Percentiles rank a stretch among this genome's conserved stretches.
Conservation (phyloP, 2,329 filamentous ascomycete genomes). For the Capronia americana region DNA sequence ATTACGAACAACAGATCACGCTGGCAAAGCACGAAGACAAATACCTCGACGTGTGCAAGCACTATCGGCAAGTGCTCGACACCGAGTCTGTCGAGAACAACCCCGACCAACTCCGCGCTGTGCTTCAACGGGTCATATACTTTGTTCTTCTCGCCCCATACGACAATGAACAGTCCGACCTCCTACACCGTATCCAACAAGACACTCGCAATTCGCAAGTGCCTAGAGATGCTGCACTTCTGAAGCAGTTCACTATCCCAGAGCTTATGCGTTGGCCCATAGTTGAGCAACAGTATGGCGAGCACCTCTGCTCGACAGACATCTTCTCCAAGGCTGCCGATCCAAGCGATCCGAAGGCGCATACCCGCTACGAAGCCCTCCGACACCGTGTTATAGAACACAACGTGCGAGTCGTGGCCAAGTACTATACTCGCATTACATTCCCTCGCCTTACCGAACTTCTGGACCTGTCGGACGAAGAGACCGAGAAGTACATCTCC, state of each 20-base stretch:
- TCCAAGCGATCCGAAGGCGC: constrained; percentile 77
- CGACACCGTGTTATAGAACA: constrained; percentile 99
- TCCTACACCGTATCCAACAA: constrained; percentile 88
- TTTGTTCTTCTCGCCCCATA: constrained; percentile 95
- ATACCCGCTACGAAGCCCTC: constrained; percentile 89
- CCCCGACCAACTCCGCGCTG: constrained; percentile 80
- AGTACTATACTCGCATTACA: constrained; percentile 98
- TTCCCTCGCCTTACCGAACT: constrained; percentile 89
- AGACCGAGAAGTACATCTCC: constrained; percentile 99
- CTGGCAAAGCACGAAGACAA: constrained; percentile 96
- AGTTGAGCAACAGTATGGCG: constrained; percentile 85
- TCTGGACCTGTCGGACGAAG: constrained; percentile 88
- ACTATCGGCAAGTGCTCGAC: constrained; percentile 95
- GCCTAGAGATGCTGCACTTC: constrained; percentile 78
- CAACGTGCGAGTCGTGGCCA: constrained; percentile 95
- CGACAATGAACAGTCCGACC: constrained; percentile 97
- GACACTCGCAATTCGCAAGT: constrained; percentile 82
- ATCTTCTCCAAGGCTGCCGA: constrained; percentile 76
- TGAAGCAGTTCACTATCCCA: constrained; percentile 92
- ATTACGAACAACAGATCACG: constrained; percentile 96
- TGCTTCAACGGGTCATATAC: constrained; percentile 94
- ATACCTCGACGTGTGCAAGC: constrained; percentile 96
- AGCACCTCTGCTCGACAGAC: constrained; percentile 85
- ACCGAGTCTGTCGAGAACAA: constrained; percentile 95
- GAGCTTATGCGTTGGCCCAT: constrained; percentile 99